Conservation (phyloP, 2,329 filamentous ascomycete genomes). For the Ascocoryne sarcoides region DNA sequence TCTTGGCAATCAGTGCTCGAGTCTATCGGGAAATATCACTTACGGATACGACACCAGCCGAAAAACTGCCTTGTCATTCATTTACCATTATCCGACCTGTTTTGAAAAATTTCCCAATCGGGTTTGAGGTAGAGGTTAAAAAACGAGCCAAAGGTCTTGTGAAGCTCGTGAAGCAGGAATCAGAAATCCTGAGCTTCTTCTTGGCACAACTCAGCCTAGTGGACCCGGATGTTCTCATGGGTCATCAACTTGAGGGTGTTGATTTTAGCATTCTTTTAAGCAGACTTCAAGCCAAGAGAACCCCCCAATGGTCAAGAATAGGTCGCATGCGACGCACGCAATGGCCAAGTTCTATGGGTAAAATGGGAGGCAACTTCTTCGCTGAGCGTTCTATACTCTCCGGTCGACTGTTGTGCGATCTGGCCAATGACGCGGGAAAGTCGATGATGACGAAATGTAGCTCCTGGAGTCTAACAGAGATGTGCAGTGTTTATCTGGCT, state of each 20-base stretch:
- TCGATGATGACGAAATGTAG: conserved; percentile 96
- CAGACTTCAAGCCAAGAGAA: conserved; percentile 81
- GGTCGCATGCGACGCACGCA: conserved; percentile 73
- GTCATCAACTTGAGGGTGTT: conserved; percentile 93
- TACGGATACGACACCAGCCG: conserved; percentile 77
- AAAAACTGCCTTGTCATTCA: conserved; percentile 79
- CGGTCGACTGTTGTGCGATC: conserved; percentile 83
- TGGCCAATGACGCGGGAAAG: conserved; percentile 94
- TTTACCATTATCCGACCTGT: conserved; percentile 87
- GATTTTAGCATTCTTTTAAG: conserved; percentile 88
- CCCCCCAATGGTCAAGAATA: conserved; percentile 88
- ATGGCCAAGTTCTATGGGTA: conserved; percentile 83
- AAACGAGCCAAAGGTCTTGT: conserved; percentile 67
- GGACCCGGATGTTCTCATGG: conserved; percentile 89
- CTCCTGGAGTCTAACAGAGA: conserved; percentile 95
- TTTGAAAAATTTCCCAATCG: conserved; percentile 67
- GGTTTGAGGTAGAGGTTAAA: conserved; percentile 70
- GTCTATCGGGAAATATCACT: conserved; percentile 88
- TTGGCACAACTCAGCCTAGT: conserved; percentile 78
- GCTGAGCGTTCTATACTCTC: conserved; percentile 84
- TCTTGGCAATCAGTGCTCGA: conserved; percentile 81
- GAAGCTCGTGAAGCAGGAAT: conserved; percentile 74
- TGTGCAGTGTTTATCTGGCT: conserved; percentile 84
- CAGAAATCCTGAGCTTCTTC: conserved; percentile 79
- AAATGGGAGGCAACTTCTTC: conserved; percentile 82